Evolutionary conservation across 176 grass and related monocot species (phyloP), one percentile per base, ranked within the genome.

Genomic region (Raddia distichophylla): DNA sequence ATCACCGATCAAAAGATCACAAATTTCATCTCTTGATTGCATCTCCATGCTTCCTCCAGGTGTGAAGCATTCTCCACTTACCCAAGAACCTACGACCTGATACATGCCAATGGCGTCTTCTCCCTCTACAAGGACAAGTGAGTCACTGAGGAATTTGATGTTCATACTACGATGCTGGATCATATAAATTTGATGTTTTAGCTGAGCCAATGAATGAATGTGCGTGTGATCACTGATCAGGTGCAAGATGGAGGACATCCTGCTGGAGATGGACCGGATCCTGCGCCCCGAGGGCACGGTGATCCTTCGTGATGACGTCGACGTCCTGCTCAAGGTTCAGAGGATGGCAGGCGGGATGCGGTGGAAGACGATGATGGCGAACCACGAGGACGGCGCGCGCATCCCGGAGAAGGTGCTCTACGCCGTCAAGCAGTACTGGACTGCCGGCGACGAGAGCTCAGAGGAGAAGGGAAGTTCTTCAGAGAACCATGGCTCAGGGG

Each of bases 21-120:
- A 43, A 65, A 8, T 59, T 60, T 69, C 10, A 4, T 33, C 49
- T 47, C 15, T 77, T 64, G 3, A 33, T 53, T 44, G 62, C 15
- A 68, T 8, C 10, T 45, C 45, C 5, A n/a, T 74, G 82, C 16
- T 62, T 63, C 68, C 56, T 76, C 78, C 68, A 98, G 95, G 95
- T 98, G 95, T 79, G 95, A 98, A 73, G 95, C 90, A 20, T 98
- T 98, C 81, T 98, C 95, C 1, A 98, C 88, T 66, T 98, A 98
- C 69, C 92, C 95, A 79, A 98, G 95, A 78, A 94, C 95, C 33
- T 98, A 98, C 10, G 95, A 94, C 62, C 90, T 98, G 74, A 93
- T 98, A 54, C 95, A 93, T 81, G 95, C 56, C 48, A 81, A 91
- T 82, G 92, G 88, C 37, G 87, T 94, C 76, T 94, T 94, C 70